Evolutionary conservation across 331 rosid genomes (phyloP).

Genomic region (Saraca asoca): DNA sequence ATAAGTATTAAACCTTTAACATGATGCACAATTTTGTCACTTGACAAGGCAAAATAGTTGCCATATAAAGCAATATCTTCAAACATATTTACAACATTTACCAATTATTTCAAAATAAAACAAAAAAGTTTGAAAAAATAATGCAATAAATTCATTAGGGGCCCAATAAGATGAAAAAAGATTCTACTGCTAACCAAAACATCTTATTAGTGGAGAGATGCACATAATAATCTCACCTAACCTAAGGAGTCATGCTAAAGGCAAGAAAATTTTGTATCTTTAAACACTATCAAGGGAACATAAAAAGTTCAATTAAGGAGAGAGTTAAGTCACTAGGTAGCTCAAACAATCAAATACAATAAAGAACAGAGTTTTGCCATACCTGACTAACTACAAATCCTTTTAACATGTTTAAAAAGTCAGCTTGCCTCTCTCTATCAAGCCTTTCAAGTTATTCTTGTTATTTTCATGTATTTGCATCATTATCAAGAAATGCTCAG

Average conservation of each 20-base stretch:
- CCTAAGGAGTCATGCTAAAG: background rate
- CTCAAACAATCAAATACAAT: background rate
- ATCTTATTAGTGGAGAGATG: no score
- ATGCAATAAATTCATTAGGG: no score
- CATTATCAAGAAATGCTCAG: slow-evolving; percentile 27
- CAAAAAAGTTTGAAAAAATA: no score
- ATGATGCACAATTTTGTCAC: no score
- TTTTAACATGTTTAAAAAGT: slow-evolving; percentile 74
- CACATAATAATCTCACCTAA: background rate
- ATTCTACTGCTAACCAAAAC: no score
- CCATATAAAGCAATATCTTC: no score
- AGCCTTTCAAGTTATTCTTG: slow-evolving; percentile 73
- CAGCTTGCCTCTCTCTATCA: slow-evolving; percentile 68
- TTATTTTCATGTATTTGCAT: slow-evolving; percentile 68
- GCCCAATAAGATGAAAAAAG: no score
- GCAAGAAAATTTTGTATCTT: background rate
- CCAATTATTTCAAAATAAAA: no score
- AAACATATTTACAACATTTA: no score
- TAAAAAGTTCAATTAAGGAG: background rate
- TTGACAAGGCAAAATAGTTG: no score
- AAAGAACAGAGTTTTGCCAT: background rate
- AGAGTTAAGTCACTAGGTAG: slow-evolving; percentile 1
- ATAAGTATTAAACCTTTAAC: no score
- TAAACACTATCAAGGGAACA: slow-evolving; percentile 25
- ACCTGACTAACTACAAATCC: slow-evolving; percentile 82